Base-by-base conservation (phyloP, 495 filamentous ascomycete species). In the Xylaria palmicola region DNA sequence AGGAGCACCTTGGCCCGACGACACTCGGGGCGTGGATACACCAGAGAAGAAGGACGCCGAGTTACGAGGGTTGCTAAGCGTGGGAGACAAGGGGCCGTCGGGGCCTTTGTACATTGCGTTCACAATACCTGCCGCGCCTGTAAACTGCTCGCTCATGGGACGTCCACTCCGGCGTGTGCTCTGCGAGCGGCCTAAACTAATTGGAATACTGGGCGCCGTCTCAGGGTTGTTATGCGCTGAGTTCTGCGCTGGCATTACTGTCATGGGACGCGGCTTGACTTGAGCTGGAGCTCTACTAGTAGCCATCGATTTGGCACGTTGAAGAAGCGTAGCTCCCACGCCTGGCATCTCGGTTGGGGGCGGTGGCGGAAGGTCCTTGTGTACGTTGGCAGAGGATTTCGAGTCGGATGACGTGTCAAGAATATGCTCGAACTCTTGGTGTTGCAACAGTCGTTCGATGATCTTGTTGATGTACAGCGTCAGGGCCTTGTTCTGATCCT, bases 381-480 rank as follows among this genome's bases (percentile, higher is more conserved):
- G 88, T 8, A 75, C 83, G 67, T 87, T 82, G 47, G 70, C 71
- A 34, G 74, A 69, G 4, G 79, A 73, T 62, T 83, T 83, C 63
- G 79, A 75, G 60, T 88, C 84, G 30, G 78, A 81, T 9, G 83
- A 83, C 67, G 92, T 90, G 73, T 95, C 91, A 43, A 98, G 81
- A 48, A 98, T 93, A 60, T 87, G 83, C 72, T 98, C 94, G 54
- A 96, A 97, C 48, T 93, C 92, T 67, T 97, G 90, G 76, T 97
- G 90, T 67, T 94, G 88, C 39, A 98, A 81, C 17, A 98, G 83
- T 20, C 94, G 88, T 72, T 92, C 93, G 68, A 98, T 97, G 71
- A 98, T 97, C 69, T 91, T 93, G 81, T 97, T 96, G 74, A 98
- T 97, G 74, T 98, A 98, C 32, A 97, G 82, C 2, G 92, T 96